Evolutionary conservation across 2,329 filamentous ascomycete species (phyloP), one percentile per base, ranked within the genome.

Genomic region (Aspergillus melleus): DNA sequence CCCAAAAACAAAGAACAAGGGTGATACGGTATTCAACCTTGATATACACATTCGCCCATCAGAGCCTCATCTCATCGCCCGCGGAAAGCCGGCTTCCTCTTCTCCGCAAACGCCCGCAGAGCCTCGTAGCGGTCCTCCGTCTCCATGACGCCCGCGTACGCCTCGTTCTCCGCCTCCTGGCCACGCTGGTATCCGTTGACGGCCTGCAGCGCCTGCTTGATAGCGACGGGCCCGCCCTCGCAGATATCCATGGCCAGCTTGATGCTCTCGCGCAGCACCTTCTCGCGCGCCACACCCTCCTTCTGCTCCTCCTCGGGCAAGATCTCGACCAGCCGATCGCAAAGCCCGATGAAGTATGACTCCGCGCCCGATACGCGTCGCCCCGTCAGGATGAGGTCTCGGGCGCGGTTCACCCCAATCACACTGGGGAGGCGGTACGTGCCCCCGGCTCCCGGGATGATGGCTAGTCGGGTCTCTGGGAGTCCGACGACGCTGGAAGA

Each of bases 391-490:
- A 98, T 89, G 69, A 98, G 80, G 75, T 99, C 94, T 54, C 93
- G 84, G n/a, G 95, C 95, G 57, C 92, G 87, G 26, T 84, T 82
- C 24, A 90, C 79, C 5, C 95, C 95, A 65, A 99, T 89, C 20
- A 99, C 78, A 9, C 84, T 85, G 1, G 92, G 92, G 0, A 99
- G 86, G 10, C 95, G 88, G 76, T 92, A 91, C 1, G 94, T 98
- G 61, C 94, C 95, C 49, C 95, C 95, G 2, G 94, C 95, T 60
- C 95, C 95, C 3, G 95, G 95, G 65, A 99, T 90, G 73, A 99
- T 99, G 58, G 90, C 95, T 2, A 99, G 84, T 2, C 93, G 85
- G 1, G 95, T 98, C 76, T 99, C 95, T 1, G 95, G 95, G 5
- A 98, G 86, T 0, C 88, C 93, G 57, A 99, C 87, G 24, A 83